These are phyloP conservation scores for Pseudogymnoascus sp. DNA, from an alignment of 2,329 filamentous ascomycete species.

Conservation along the genomic window DNA sequence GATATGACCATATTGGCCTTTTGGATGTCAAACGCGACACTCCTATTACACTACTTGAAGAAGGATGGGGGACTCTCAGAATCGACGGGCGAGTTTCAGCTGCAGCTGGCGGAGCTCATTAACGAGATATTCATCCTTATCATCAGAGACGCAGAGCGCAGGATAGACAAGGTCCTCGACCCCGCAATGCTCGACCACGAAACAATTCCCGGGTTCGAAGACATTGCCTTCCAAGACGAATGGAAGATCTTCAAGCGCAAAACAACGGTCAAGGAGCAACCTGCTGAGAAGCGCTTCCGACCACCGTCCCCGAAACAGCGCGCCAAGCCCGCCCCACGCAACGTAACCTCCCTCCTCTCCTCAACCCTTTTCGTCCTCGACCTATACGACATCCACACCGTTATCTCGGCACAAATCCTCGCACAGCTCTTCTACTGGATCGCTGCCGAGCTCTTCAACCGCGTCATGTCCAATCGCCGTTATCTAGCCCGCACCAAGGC, in stretches of 20 bases:
- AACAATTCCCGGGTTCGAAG: slow-evolving; percentile 93
- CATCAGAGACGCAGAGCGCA: slow-evolving; percentile 87
- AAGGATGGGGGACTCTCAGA: slow-evolving; percentile 78
- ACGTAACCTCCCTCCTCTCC: slow-evolving; percentile 89
- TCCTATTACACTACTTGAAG: slow-evolving; percentile 92
- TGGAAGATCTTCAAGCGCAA: slow-evolving; percentile 97
- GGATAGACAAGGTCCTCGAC: slow-evolving; percentile 93
- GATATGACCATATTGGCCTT: slow-evolving; percentile 99
- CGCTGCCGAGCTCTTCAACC: slow-evolving; percentile 91
- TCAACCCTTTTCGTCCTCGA: slow-evolving; percentile 96
- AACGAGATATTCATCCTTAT: slow-evolving; percentile 99
- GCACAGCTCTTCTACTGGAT: slow-evolving; percentile 95
- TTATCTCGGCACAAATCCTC: slow-evolving; percentile 85
- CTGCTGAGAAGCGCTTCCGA: slow-evolving; percentile 79
- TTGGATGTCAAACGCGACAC: slow-evolving; percentile 94
- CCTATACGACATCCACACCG: slow-evolving; percentile 97
- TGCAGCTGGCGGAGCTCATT: slow-evolving; percentile 85
- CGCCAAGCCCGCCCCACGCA: slow-evolving; percentile 85
- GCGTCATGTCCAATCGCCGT: slow-evolving; percentile 91
- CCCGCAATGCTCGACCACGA: slow-evolving; percentile 94
- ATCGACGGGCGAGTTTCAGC: slow-evolving; percentile 80
- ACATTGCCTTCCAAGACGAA: slow-evolving; percentile 94
- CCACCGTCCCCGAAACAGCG: slow-evolving; percentile 89
- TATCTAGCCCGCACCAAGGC: slow-evolving; percentile 94
- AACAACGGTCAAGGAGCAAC: slow-evolving; percentile 80